Conservation (phyloP, 495 filamentous ascomycete species). For the Sporormia fimetaria region DNA sequence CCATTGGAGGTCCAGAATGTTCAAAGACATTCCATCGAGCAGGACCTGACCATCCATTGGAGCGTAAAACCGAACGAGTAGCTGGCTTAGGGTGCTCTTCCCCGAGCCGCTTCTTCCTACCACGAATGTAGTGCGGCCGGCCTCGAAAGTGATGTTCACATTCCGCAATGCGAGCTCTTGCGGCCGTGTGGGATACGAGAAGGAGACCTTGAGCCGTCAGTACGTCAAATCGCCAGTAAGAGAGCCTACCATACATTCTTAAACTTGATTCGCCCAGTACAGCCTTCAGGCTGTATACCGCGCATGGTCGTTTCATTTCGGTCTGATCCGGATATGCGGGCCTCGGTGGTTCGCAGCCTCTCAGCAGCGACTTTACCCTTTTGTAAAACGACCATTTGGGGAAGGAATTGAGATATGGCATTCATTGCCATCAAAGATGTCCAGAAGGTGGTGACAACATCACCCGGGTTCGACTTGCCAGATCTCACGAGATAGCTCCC, state of each 20-base stretch:
- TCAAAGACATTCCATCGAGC: slow-evolving; percentile 55
- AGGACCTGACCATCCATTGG: slow-evolving; percentile 53
- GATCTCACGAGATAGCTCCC: slow-evolving; percentile 53
- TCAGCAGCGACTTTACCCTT: slow-evolving; percentile 70
- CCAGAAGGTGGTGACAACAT: slow-evolving; percentile 78
- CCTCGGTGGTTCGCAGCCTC: slow-evolving; percentile 42
- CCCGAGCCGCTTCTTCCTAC: slow-evolving; percentile 84
- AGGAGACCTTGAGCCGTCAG: slow-evolving; percentile 50
- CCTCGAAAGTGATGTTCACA: slow-evolving; percentile 54
- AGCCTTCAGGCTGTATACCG: slow-evolving; percentile 2
- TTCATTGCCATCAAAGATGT: slow-evolving; percentile 65
- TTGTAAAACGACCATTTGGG: slow-evolving; percentile 60
- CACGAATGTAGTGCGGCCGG: slow-evolving; percentile 67
- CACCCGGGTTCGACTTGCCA: slow-evolving; percentile 48
- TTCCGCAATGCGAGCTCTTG: slow-evolving; percentile 48
- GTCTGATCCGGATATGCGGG: slow-evolving; percentile 28
- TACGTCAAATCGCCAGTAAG: background rate
- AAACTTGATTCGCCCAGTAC: slow-evolving; percentile 54
- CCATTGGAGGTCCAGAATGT: slow-evolving; percentile 56
- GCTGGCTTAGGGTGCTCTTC: slow-evolving; percentile 78
- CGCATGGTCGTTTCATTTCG: slow-evolving; percentile 25
- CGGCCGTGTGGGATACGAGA: slow-evolving; percentile 71
- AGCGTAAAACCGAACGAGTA: slow-evolving; percentile 67
- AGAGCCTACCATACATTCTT: slow-evolving; percentile 41
- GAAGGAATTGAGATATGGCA: slow-evolving; percentile 58